Percentiles rank a stretch among this genome's conserved stretches.
phyloP scores from a whole-genome alignment of 345 rosid genomes.

The Bruguiera parviflora region DNA sequence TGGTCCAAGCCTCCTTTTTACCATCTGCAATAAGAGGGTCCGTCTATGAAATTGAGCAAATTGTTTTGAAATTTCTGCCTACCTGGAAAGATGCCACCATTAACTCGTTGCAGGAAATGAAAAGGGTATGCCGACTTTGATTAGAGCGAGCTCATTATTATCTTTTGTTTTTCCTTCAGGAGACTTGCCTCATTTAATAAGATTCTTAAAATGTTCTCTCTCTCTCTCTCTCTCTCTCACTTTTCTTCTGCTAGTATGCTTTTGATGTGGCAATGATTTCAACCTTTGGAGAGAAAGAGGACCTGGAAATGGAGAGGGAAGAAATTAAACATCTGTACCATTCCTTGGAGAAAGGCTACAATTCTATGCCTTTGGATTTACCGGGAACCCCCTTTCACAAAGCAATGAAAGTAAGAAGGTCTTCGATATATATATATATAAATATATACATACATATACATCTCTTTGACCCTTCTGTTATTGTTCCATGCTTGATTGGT shows the following conservation, averaged over 20 bases:
- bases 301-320: conserved; percentile 46
- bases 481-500: too few species aligned
- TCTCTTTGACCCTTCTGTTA: neutral
- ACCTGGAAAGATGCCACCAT: conserved; percentile 52
- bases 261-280: conserved; percentile 91
- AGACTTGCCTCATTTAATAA: too few species aligned
- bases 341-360: conserved; percentile 74
- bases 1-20: conserved; percentile 64
- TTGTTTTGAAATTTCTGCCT: conserved; percentile 52
- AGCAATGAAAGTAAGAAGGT: conserved; percentile 64
- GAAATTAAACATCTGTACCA: conserved; percentile 66
- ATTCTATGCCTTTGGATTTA: conserved; percentile 87
- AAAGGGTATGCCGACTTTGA: conserved; percentile 44
- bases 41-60: conserved; percentile 65
- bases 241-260: conserved; percentile 56
- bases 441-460: too few species aligned
- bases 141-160: neutral
- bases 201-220: too few species aligned
- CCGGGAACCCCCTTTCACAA: conserved; percentile 78
- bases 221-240: too few species aligned
- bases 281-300: conserved; percentile 60
- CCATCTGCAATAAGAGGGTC: conserved; percentile 68
- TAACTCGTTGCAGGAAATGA: conserved; percentile 85
- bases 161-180: neutral
- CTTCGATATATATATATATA: too few species aligned